Base-by-base conservation (phyloP, 495 filamentous ascomycete species). In the Xylaria castorea region DNA sequence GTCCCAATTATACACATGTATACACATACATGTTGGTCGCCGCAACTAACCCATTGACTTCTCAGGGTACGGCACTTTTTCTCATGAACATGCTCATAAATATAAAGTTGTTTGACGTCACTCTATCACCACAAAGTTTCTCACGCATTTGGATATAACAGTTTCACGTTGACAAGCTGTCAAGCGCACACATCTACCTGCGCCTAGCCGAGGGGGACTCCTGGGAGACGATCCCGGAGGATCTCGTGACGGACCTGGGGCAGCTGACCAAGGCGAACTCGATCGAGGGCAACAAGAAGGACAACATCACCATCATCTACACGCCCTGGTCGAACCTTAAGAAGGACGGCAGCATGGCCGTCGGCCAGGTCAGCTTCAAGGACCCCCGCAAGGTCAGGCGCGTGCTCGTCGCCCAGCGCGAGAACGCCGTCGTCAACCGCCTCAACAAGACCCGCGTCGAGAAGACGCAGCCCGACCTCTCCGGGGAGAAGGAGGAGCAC, bases 231-330 rank as follows among this genome's bases (percentile, higher is more conserved):
- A 93, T 99, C 69, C 89, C 92, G 3, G 74, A 89, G 68, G 88
- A 90, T 6, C 87, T 99, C 27, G 74, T 99, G 42, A 90, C 88
- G 62, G 96, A 99, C 81, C 94, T 95, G 75, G 95, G 91, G 25
- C 96, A 99, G 80, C 86, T 99, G 67, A 99, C 96, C 64, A 99
- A 99, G 82, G 95, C 96, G 66, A 99, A 99, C 82, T 98, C 95
- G 42, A 99, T 99, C 76, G 96, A 99, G 83, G 97, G 96, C 71
- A 99, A 98, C 84, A 99, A 99, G 83, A 98, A 98, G 83, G 96
- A 98, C 77, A 98, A 98, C 81, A 87, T 98, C 72, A 97, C 93
- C 20, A 83, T 99, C 69, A 95, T 99, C 75, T 99, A 98, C 82
- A 99, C 96, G 3, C 97, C 96, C 25, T 98, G 97, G 97, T 92